These are phyloP conservation scores for Cercospora sp. DNA, from an alignment of 2,329 filamentous ascomycete genomes.

Conservation along the genomic window DNA sequence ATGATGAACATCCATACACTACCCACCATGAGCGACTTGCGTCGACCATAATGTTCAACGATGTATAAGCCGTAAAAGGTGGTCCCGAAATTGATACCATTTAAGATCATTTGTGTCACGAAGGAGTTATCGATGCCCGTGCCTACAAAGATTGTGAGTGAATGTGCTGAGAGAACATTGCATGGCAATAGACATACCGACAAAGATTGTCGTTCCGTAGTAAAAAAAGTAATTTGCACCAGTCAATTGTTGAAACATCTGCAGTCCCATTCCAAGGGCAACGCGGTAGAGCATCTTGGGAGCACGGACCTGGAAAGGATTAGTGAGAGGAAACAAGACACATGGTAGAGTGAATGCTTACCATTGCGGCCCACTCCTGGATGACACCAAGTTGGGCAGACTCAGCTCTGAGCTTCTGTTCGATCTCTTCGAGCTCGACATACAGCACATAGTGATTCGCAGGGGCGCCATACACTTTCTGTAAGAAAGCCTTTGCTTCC, in stretches of 20 bases:
- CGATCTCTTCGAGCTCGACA: constrained; percentile 57
- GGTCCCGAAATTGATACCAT: constrained; percentile 47
- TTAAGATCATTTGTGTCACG: constrained; percentile 47
- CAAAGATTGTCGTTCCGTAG: constrained; percentile 50
- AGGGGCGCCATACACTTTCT: constrained; percentile 56
- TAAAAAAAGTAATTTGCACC: constrained; percentile 47
- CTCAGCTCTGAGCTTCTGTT: constrained; percentile 56
- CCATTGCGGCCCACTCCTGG: constrained; percentile 60
- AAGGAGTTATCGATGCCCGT: constrained; percentile 44
- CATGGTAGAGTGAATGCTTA: background rate
- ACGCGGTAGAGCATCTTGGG: constrained; percentile 68
- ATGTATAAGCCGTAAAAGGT: constrained; percentile 49
- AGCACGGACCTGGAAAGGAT: constrained; percentile 53
- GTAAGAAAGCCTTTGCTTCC: constrained; percentile 52
- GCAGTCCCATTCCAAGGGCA: constrained; percentile 61
- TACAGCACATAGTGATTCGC: constrained; percentile 56
- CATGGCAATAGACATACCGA: constrained; percentile 9
- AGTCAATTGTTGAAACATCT: constrained; percentile 46
- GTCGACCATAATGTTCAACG: constrained; percentile 50
- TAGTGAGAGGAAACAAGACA: background rate
- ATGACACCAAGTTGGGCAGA: constrained; percentile 44
- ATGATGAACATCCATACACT: constrained; percentile 49
- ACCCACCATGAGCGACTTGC: constrained; percentile 47
- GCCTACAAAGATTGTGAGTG: constrained; percentile 41
- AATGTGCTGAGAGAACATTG: background rate